Base-by-base conservation (phyloP, 306 rosid genomes). In the Cucumis sativus region DNA sequence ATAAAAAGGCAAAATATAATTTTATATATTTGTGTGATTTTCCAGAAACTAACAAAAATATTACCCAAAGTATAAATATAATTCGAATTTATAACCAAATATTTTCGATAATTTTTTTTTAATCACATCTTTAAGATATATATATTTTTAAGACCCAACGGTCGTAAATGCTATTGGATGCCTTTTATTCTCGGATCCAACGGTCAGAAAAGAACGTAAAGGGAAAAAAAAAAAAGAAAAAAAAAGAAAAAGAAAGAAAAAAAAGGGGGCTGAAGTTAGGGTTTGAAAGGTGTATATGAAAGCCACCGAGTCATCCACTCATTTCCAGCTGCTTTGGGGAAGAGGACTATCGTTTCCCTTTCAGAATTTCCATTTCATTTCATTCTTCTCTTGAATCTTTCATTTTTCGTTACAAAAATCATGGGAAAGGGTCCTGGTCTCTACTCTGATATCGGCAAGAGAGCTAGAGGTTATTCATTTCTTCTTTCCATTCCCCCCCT, bases 371-470 rank as follows among this genome's bases (percentile, higher is more conserved):
- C 57, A 16, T 52, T 52, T 17, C 57, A 16, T 52, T 73, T 61
- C 28, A 16, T 45, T 75, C 79, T 43, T 20, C 25, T 40, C 39
- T 55, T 67, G 55, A 85, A 87, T 79, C 74, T 57, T 66, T 83
- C 70, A 47, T 82, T 81, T 80, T 83, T 65, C 52, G 18, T 14
- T 43, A n/a, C 28, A 55, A 66, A 55, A 66, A 83, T 76, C 76
- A 94, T 94, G 98, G 84, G 81, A 43, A 91, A 89, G 84, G 98
- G 98, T 84, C 98, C 98, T 12, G 97, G 97, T 33, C 98, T 94
- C 68, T 94, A 91, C 95, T 43, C 91, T 67, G 97, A 94, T 71
- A 90, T 94, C 79, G 97, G 97, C 86, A 94, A 90, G 75, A 89
- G 83, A 80, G 89, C 97, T 82, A 86, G 96, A 90, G 98, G 40